Conservation (phyloP, 73 alveolate genomes). For the Stentor roeselii region DNA sequence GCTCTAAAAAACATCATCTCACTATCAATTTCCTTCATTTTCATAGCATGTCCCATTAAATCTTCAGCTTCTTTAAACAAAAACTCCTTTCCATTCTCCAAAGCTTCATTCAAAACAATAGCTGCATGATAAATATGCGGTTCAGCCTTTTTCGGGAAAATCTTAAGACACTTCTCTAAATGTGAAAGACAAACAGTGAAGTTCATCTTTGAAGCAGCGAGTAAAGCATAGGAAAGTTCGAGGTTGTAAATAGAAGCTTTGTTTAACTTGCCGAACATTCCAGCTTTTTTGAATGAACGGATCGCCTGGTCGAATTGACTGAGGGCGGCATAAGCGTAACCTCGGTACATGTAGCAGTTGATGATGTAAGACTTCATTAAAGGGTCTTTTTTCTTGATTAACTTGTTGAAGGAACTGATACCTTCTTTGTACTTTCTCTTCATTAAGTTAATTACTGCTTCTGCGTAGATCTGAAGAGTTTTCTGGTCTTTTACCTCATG, state of each 20-base stretch:
- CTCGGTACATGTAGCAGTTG: slow-evolving; percentile 36
- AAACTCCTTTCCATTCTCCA: neutral
- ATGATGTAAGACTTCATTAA: no score
- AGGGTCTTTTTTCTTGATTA: neutral
- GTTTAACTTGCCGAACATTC: slow-evolving; percentile 30
- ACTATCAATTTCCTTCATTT: no score
- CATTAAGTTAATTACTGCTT: neutral
- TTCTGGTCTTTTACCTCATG: neutral
- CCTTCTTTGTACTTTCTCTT: neutral
- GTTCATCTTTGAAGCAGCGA: neutral
- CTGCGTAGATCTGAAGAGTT: neutral
- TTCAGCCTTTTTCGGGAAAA: neutral
- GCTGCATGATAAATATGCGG: neutral
- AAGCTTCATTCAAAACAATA: neutral
- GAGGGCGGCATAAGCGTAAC: slow-evolving; percentile 44
- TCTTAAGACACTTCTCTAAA: neutral
- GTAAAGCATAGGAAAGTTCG: slow-evolving; percentile 34
- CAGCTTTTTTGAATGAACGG: slow-evolving; percentile 36
- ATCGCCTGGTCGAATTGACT: slow-evolving; percentile 47
- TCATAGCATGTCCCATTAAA: no score
- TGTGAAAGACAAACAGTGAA: neutral
- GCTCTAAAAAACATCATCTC: no score
- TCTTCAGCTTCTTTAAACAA: neutral
- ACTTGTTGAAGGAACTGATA: neutral
- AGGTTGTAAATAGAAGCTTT: slow-evolving; percentile 37